These are phyloP conservation scores for Veloboletus limbatus DNA, from an alignment of 1,284 basidiomycete genomes.

Conservation along the genomic window DNA sequence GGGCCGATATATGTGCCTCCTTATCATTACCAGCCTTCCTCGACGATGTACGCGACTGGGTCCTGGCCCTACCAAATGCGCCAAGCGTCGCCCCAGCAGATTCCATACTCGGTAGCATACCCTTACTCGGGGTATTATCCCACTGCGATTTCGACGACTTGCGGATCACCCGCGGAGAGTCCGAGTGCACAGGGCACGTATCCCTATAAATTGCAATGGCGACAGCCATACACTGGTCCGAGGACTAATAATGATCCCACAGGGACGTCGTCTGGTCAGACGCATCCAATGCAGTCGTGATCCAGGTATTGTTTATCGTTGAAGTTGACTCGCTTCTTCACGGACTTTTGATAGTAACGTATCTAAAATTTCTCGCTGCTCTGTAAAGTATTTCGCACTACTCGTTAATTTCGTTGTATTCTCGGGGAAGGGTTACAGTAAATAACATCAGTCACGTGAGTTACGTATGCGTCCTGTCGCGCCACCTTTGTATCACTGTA, in stretches of 20 bases:
- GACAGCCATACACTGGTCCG: slow-evolving; percentile 37
- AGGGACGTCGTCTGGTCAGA: slow-evolving; percentile 21
- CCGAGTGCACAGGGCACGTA: slow-evolving; percentile 26
- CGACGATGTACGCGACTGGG: slow-evolving; percentile 26
- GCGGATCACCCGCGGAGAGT: slow-evolving; percentile 16
- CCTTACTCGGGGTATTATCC: slow-evolving; percentile 19
- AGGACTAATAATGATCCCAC: slow-evolving; percentile 20
- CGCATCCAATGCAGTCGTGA: slow-evolving; percentile 18
- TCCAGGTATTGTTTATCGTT: background rate
- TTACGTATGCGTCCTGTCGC: background rate
- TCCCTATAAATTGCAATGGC: slow-evolving; percentile 38
- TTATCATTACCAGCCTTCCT: slow-evolving; percentile 24
- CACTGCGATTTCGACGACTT: slow-evolving; percentile 10
- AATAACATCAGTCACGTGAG: background rate
- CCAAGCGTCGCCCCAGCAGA: slow-evolving; percentile 14
- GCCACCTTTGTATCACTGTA: background rate
- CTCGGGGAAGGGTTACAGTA: background rate
- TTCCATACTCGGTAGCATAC: slow-evolving; percentile 22
- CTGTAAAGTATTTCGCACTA: slow-evolving; percentile 23
- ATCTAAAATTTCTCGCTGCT: slow-evolving; percentile 5
- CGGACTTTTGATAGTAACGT: slow-evolving; percentile 11
- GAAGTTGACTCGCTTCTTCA: slow-evolving; percentile 4
- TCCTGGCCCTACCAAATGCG: slow-evolving; percentile 35
- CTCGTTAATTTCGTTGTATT: slow-evolving; percentile 7
- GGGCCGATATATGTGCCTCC: slow-evolving; percentile 21